phyloP scores from a whole-genome alignment of 164 flowering plant genomes.

The Chimonanthus praecox region DNA sequence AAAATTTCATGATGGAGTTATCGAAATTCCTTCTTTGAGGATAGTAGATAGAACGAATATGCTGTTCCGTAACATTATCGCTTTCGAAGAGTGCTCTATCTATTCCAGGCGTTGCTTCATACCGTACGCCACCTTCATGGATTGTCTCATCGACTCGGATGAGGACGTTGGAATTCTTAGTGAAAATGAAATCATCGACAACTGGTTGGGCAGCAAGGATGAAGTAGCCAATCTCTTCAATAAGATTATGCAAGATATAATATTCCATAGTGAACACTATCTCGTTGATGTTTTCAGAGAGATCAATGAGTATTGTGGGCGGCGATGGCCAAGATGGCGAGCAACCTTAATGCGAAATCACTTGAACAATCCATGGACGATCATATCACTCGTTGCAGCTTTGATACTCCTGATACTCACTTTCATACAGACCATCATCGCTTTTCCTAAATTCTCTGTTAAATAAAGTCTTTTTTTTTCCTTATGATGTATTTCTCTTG shows the following conservation, averaged over 20 bases:
- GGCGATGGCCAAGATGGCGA: constrained; percentile 17
- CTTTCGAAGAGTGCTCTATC: constrained; percentile 20
- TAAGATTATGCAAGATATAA: constrained; percentile 16
- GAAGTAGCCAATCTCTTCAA: constrained; percentile 23
- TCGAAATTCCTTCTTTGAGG: constrained; percentile 17
- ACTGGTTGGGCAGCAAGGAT: constrained; percentile 20
- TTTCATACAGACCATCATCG: not conserved
- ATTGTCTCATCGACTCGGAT: constrained; percentile 17
- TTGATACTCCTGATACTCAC: not conserved
- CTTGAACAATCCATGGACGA: constrained; percentile 7
- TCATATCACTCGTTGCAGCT: constrained; percentile 1
- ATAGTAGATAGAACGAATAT: constrained; percentile 20
- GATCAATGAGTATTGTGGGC: constrained; percentile 13
- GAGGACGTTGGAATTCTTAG: constrained; percentile 20
- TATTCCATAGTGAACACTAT: constrained; percentile 14
- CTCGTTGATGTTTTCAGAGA: constrained; percentile 11
- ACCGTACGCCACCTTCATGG: constrained; percentile 20
- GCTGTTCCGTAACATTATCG: constrained; percentile 23
- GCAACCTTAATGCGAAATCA: constrained; percentile 4
- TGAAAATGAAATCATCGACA: constrained; percentile 16
- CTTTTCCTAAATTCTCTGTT: no score
- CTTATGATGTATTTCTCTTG: no score
- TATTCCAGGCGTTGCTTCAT: constrained; percentile 20
- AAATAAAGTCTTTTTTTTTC: no score
- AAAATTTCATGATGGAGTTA: constrained; percentile 13